Evolutionary conservation across 75 land plant genomes (phyloP), one percentile per base, ranked within the genome.

Genomic region (Pinus albicaulis): DNA sequence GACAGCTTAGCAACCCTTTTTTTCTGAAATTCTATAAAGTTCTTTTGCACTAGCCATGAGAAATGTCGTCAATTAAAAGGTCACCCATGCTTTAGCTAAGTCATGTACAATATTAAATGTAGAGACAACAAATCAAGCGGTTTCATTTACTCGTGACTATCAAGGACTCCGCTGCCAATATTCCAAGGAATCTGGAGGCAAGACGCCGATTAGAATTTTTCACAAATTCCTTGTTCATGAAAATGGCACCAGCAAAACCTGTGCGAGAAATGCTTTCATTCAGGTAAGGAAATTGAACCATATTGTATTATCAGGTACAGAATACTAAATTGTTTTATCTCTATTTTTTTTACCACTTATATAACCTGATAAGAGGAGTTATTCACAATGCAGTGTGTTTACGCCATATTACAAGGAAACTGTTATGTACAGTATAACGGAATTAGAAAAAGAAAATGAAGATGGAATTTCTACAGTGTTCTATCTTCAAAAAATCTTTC

Each of bases 401-500:
- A 98, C 99, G 31, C 99, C 99, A 55, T 98, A 98, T 71, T 95
- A 95, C 73, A 79, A 83, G 1, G 99, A 98, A 86, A 89, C 62
- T 74, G 99, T 98, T 11, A 88, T 98, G 24, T 98, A 95, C 76
- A 91, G 89, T 74, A 77, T 84, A 80, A 71, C 57, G 78, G 92
- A 98, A 52, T 89, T 98, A 23, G 82, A 57, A 10, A 79, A 84
- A 80, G 86, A 82, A 72, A 98, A 91, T 80, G 93, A 95, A 72
- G 99, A 98, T 85, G 99, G 99, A 12, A 93, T 98, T 69, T 82
- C 92, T 55, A 89, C 79, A 71, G 79, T 98, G 69, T 98, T 95
- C 80, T 98, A 98, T 79, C 92, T 98, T 20, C 98, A 95, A 56
- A 98, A 95, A 77, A 98, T 98, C 59, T 95, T 81, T 80, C 98